phyloP scores from a whole-genome alignment of 2,329 filamentous ascomycete genomes.

The Beauveria asiatica region DNA sequence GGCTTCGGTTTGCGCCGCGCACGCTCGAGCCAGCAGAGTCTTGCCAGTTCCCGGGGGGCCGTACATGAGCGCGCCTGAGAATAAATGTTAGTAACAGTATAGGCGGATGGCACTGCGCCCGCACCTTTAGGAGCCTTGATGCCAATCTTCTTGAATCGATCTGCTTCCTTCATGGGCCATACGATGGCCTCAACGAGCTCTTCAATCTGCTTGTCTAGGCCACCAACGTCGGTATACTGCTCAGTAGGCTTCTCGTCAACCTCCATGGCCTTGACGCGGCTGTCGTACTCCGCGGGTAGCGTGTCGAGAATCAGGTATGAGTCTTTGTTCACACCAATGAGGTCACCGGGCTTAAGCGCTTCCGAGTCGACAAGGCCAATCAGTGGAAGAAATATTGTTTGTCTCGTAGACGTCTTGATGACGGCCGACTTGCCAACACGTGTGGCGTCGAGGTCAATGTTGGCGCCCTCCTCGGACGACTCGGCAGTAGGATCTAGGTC shows the following conservation, averaged over 20 bases:
- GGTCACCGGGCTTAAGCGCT: constrained; percentile 86
- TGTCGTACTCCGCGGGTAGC: constrained; percentile 94
- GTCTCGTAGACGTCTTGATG: constrained; percentile 97
- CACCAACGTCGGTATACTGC: constrained; percentile 97
- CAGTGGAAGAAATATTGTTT: constrained; percentile 96
- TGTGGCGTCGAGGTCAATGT: constrained; percentile 95
- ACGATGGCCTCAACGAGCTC: constrained; percentile 97
- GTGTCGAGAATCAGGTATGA: constrained; percentile 97
- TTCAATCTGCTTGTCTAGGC: constrained; percentile 97
- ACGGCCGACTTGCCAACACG: constrained; percentile 96
- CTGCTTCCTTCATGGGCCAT: constrained; percentile 99
- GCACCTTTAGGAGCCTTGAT: constrained; percentile 98
- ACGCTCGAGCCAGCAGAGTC: constrained; percentile 87
- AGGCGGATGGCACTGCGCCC: constrained; percentile 57
- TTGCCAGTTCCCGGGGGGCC: constrained; percentile 86
- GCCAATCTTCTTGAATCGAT: constrained; percentile 98
- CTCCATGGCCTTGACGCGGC: constrained; percentile 99
- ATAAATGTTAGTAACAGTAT: constrained; percentile 49
- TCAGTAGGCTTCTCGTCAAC: constrained; percentile 99
- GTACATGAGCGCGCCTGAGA: constrained; percentile 89
- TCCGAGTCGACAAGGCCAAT: constrained; percentile 96
- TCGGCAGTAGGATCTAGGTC: constrained; percentile 95
- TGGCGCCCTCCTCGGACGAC: constrained; percentile 93
- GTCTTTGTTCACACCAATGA: constrained; percentile 98
- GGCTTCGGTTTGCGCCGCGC: constrained; percentile 93